These are phyloP conservation scores for Colletotrichum sp. DNA, from an alignment of 2,329 filamentous ascomycete genomes.

Conservation along the genomic window DNA sequence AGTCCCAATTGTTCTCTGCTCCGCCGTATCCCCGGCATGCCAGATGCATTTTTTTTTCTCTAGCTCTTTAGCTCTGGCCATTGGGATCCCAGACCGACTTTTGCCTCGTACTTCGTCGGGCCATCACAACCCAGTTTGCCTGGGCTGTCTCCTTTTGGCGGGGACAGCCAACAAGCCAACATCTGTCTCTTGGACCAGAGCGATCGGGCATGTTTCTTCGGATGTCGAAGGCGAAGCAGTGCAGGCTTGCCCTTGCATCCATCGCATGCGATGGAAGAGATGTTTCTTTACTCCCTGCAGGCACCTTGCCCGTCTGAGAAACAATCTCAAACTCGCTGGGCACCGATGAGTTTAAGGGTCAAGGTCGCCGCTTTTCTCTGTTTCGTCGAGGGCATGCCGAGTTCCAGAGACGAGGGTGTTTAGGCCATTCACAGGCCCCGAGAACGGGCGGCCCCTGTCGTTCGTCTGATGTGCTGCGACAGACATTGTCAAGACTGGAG, in stretches of 20 bases:
- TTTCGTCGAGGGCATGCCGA: constrained; percentile 18
- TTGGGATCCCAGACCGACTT: constrained; percentile 15
- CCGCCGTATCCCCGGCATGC: neutral
- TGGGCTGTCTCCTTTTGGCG: neutral
- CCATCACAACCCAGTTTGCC: neutral
- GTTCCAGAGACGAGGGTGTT: constrained; percentile 16
- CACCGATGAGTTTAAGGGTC: neutral
- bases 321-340: neutral
- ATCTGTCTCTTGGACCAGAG: neutral
- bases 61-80: neutral
- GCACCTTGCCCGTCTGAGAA: constrained; percentile 12
- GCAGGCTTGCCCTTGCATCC: constrained; percentile 17
- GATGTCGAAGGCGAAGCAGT: neutral
- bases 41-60: neutral
- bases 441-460: constrained; percentile 13
- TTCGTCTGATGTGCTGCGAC: constrained; percentile 24
- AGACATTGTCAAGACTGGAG: constrained; percentile 11
- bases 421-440: constrained; percentile 14
- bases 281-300: constrained; percentile 21
- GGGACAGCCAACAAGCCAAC: neutral
- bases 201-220: neutral
- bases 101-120: neutral
- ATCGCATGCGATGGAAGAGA: constrained; percentile 9
- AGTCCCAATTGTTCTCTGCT: neutral
- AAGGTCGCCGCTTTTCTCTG: constrained; percentile 1